Evolutionary conservation across 306 rosid genomes (phyloP).

Genomic region (Lupinus albus): DNA sequence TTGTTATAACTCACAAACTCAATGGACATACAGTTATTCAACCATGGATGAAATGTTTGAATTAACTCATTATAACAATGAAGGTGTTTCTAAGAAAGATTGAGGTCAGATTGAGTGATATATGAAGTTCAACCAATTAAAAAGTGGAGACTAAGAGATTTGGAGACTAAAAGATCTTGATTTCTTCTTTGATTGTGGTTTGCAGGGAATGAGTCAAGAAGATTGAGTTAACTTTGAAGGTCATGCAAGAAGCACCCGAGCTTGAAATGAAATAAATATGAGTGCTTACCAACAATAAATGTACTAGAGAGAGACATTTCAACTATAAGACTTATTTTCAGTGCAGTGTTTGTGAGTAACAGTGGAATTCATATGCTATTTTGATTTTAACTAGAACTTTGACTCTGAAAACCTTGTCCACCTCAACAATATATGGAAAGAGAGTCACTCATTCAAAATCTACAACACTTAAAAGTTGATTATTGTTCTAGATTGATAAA

Average conservation of each 20-base stretch:
- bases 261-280: not conserved
- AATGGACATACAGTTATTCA: no score
- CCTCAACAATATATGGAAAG: no score
- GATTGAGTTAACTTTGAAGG: slow-evolving; percentile 50
- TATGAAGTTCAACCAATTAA: slow-evolving; percentile 61
- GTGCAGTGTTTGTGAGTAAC: no score
- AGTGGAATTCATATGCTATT: no score
- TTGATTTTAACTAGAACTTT: no score
- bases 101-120: slow-evolving; percentile 56
- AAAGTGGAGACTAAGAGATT: slow-evolving; percentile 53
- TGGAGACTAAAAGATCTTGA: slow-evolving; percentile 54
- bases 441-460: no score
- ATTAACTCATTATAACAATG: slow-evolving; percentile 39
- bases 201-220: slow-evolving; percentile 57
- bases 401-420: no score
- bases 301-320: not conserved
- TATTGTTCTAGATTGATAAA: not conserved
- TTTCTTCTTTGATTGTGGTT: slow-evolving; percentile 43
- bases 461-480: not conserved
- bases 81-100: slow-evolving; percentile 35
- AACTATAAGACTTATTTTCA: not conserved
- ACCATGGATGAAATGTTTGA: no score
- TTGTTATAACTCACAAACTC: slow-evolving; percentile 49
- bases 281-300: not conserved
- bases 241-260: slow-evolving; percentile 38